Base-by-base conservation (phyloP, 2,329 filamentous ascomycete species). In the Trichophyton schoenleinii region DNA sequence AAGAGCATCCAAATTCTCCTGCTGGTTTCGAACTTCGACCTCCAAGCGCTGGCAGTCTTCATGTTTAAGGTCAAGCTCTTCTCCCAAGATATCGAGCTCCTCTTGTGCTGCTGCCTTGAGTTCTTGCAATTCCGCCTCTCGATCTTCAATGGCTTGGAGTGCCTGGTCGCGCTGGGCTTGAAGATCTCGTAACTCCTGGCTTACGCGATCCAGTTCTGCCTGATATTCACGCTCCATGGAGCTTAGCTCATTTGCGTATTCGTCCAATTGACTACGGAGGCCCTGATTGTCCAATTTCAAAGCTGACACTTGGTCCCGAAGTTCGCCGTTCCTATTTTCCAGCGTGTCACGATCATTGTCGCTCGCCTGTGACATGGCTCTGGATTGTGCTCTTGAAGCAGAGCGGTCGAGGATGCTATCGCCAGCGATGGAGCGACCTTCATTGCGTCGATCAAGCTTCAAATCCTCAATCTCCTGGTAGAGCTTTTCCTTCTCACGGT, bases 391-490 rank as follows among this genome's bases (percentile, higher is more conserved):
- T 48, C 92, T 85, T 2, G 92, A 96, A 11, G 91, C 90, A 0
- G 92, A 96, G n/a, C 94, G 85, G 63, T 97, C 94, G 36, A 97
- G 83, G 49, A 97, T 87, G 71, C 91, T 96, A 70, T 97, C 94
- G 4, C 92, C 85, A 1, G 90, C 79, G 60, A 82, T 73, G 2
- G 83, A 85, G 61, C 80, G 76, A 69, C 66, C 73, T 64, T 83
- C 87, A 34, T 83, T 84, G 64, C 89, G 85, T 60, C 91, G 86
- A 66, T 91, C 87, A 68, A 97, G 84, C 75, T 97, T 99, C 64
- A 99, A 80, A 64, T 96, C 91, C 74, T 99, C 94, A 64, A 97
- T 97, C 72, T 99, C 92, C 70, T 96, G 90, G 72, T 97, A 95
- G 7, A 99, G 80, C 3, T 91, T 85, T 71, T 97, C 91, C 70